Percentiles rank a stretch among this genome's conserved stretches.
phyloP scores from a whole-genome alignment of 106 monocot genomes.

The Allium cepa region DNA sequence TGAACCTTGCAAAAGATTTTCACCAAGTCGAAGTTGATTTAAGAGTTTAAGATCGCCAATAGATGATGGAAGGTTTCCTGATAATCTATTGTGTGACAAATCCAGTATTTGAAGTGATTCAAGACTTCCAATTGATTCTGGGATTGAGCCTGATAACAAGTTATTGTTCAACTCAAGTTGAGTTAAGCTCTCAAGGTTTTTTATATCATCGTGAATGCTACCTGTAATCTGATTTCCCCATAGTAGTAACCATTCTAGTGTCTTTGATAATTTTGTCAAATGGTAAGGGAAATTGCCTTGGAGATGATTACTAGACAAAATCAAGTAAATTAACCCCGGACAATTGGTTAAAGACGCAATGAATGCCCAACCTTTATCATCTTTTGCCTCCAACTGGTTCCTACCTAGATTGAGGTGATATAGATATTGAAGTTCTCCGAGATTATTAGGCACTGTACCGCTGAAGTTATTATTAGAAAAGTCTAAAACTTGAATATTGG shows the following conservation, averaged over 20 bases:
- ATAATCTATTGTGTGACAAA: conserved; percentile 6
- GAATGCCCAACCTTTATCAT: conserved; percentile 20
- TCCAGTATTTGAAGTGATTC: conserved; percentile 1
- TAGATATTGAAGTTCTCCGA: conserved; percentile 12
- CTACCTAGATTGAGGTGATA: background rate
- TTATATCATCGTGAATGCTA: conserved; percentile 10
- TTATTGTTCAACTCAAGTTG: conserved; percentile 7
- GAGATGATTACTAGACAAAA: conserved; percentile 5
- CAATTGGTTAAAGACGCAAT: conserved; percentile 11
- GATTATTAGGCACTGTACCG: conserved; percentile 15
- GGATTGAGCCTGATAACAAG: conserved; percentile 8
- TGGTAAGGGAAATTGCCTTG: conserved; percentile 11
- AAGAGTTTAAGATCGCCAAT: conserved; percentile 10
- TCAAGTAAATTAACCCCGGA: background rate
- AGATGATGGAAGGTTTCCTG: conserved; percentile 11
- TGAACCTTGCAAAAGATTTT: conserved; percentile 8
- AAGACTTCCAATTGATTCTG: conserved; percentile 13
- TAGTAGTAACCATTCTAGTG: background rate
- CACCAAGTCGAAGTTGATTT: background rate
- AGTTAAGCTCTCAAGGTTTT: conserved; percentile 3
- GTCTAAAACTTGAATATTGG: conserved; percentile 4
- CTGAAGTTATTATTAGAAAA: conserved; percentile 9
- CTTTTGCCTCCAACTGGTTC: conserved; percentile 17
- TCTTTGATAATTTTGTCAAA: conserved; percentile 10
- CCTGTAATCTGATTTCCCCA: conserved; percentile 14